These are phyloP conservation scores for Alternaria sp. DNA, from an alignment of 2,329 filamentous ascomycete genomes.

Conservation along the genomic window DNA sequence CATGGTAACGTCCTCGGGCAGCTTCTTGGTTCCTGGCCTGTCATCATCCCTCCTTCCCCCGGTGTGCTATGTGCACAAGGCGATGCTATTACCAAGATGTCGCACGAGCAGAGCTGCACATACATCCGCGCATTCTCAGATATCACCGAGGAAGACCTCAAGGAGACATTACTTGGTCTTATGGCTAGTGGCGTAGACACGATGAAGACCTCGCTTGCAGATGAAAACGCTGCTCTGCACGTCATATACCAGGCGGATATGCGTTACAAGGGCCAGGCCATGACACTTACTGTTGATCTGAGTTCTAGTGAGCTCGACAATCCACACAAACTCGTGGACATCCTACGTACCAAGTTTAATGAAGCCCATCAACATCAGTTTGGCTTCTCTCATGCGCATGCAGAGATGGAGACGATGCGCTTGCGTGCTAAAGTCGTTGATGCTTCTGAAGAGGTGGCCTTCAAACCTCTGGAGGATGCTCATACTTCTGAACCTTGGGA, in stretches of 20 bases:
- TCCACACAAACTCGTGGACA: constrained; percentile 39
- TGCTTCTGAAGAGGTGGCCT: constrained; percentile 53
- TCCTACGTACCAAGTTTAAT: constrained; percentile 54
- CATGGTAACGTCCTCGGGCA: constrained; percentile 61
- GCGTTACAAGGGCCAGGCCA: constrained; percentile 59
- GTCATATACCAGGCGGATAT: constrained; percentile 57
- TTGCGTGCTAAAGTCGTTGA: constrained; percentile 58
- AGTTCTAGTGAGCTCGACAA: constrained; percentile 48
- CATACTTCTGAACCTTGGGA: constrained; percentile 41
- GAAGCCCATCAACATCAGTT: constrained; percentile 58
- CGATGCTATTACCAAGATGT: constrained; percentile 60
- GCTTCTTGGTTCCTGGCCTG: constrained; percentile 60
- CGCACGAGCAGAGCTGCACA: constrained; percentile 57
- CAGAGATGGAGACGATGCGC: constrained; percentile 60
- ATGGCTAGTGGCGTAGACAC: constrained; percentile 51
- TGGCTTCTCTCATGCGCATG: constrained; percentile 54
- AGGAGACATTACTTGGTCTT: constrained; percentile 46
- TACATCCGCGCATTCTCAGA: constrained; percentile 56
- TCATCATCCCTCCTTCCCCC: constrained; percentile 62
- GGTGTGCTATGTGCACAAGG: constrained; percentile 61
- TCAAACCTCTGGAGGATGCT: constrained; percentile 47
- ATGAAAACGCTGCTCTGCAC: constrained; percentile 43
- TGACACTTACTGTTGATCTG: constrained; percentile 50
- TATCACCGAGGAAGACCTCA: constrained; percentile 48
- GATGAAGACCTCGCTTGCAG: constrained; percentile 51